phyloP scores from a whole-genome alignment of 768 basidiomycete species.

The Tulasnella sp. region DNA sequence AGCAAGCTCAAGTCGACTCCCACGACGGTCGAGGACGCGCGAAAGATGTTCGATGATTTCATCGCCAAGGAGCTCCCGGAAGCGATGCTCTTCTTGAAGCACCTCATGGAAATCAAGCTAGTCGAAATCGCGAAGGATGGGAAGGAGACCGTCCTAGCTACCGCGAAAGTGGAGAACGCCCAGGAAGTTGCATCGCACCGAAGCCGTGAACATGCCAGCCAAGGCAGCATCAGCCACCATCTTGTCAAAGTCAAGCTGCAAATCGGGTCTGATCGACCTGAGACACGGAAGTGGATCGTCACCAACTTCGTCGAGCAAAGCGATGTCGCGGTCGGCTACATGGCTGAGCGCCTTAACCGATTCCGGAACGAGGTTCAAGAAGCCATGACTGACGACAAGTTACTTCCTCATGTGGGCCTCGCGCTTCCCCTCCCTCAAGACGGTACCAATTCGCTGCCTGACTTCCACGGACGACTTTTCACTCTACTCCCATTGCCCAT shows the following conservation, averaged over 20 bases:
- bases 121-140: constrained; percentile 26
- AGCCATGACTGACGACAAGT: constrained; percentile 30
- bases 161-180: not conserved
- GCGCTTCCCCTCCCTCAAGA: constrained; percentile 25
- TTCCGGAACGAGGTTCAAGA: constrained; percentile 13
- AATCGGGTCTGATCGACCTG: not conserved
- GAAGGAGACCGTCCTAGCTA: constrained; percentile 11
- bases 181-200: not conserved
- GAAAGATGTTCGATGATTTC: constrained; percentile 24
- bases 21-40: constrained; percentile 35
- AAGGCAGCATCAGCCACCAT: not conserved
- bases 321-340: constrained; percentile 18
- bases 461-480: constrained; percentile 32
- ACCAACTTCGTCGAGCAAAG: constrained; percentile 21
- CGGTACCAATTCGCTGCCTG: not conserved
- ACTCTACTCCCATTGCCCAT: constrained; percentile 40
- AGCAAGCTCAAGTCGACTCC: constrained; percentile 29
- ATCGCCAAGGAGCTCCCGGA: not conserved
- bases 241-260: not conserved
- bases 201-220: not conserved
- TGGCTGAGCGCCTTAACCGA: not conserved
- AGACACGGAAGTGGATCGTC: not conserved
- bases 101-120: constrained; percentile 27
- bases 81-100: constrained; percentile 7
- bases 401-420: constrained; percentile 26